Percentiles rank a stretch among this genome's conserved stretches.
These are phyloP conservation scores for Leptographium procerum DNA, from an alignment of 2,329 filamentous ascomycete species.

Conservation along the genomic window DNA sequence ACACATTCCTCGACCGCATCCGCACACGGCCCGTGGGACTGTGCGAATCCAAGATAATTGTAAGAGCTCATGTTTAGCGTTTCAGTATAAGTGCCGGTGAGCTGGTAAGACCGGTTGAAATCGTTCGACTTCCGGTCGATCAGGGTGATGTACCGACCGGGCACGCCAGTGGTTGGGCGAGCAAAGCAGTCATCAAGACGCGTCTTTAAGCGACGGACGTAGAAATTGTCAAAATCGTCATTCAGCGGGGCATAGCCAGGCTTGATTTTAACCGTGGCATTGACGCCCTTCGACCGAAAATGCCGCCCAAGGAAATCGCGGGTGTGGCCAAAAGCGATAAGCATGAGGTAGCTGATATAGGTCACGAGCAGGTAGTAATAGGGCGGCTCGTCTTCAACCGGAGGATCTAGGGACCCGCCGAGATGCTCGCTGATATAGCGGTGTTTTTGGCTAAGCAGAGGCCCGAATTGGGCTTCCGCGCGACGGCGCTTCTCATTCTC, in stretches of 20 bases:
- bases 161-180: constrained; percentile 82
- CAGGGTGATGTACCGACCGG: constrained; percentile 85
- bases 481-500: constrained; percentile 66
- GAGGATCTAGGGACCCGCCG: constrained; percentile 67
- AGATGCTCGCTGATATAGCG: constrained; percentile 82
- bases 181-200: constrained; percentile 96
- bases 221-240: constrained; percentile 98
- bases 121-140: constrained; percentile 85
- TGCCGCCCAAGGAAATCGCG: constrained; percentile 97
- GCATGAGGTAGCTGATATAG: constrained; percentile 93
- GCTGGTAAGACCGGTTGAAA: constrained; percentile 81
- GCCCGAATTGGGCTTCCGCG: constrained; percentile 84
- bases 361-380: constrained; percentile 97
- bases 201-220: constrained; percentile 83
- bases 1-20: constrained; percentile 82
- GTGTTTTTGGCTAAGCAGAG: constrained; percentile 68
- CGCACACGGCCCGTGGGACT: constrained; percentile 92
- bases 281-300: constrained; percentile 72
- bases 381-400: constrained; percentile 86
- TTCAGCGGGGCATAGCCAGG: constrained; percentile 94
- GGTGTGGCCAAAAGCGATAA: constrained; percentile 91
- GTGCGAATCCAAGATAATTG: constrained; percentile 97
- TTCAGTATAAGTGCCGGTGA: constrained; percentile 83
- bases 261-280: constrained; percentile 67
- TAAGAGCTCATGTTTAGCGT: constrained; percentile 99